These are phyloP conservation scores for Coniochaeta ligniaria DNA, from an alignment of 2,329 filamentous ascomycete genomes.

Conservation along the genomic window DNA sequence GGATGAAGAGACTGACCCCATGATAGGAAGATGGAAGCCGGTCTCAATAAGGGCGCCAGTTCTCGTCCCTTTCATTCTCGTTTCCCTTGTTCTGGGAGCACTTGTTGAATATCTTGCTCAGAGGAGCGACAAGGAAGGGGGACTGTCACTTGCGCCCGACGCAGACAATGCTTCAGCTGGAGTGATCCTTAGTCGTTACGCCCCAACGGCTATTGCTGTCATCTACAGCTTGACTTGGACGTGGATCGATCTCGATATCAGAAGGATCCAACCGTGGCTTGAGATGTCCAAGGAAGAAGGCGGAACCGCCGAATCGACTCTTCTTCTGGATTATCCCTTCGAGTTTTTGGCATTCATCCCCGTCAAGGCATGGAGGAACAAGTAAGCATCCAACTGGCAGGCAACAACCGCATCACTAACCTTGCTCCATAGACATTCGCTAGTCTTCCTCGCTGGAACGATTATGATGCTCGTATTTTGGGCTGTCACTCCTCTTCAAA, in stretches of 20 bases:
- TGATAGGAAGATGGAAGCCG: constrained; percentile 30
- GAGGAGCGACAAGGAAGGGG: constrained; percentile 30
- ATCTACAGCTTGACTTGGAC: constrained; percentile 49
- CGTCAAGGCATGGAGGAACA: constrained; percentile 19
- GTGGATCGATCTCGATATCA: constrained; percentile 53
- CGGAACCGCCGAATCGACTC: constrained; percentile 32
- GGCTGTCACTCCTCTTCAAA: constrained; percentile 46
- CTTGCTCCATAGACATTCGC: constrained; percentile 37
- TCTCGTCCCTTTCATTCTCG: constrained; percentile 24
- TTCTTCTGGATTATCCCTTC: constrained; percentile 46
- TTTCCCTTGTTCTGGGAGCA: constrained; percentile 31
- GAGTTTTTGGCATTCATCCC: constrained; percentile 27
- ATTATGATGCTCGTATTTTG: constrained; percentile 46
- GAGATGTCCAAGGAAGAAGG: constrained; percentile 42
- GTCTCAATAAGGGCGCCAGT: constrained; percentile 26
- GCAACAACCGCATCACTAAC: constrained; percentile 29
- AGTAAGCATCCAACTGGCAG: constrained; percentile 16
- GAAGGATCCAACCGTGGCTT: constrained; percentile 53
- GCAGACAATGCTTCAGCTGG: constrained; percentile 24
- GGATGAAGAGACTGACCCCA: too few relatives aligned
- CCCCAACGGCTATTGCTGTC: constrained; percentile 46
- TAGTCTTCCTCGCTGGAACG: constrained; percentile 37
- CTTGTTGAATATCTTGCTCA: constrained; percentile 36
- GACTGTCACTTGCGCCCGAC: constrained; percentile 21
- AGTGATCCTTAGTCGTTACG: constrained; percentile 27